phyloP scores from a whole-genome alignment of 345 rosid species.

The Eucalyptus erythrocorys region DNA sequence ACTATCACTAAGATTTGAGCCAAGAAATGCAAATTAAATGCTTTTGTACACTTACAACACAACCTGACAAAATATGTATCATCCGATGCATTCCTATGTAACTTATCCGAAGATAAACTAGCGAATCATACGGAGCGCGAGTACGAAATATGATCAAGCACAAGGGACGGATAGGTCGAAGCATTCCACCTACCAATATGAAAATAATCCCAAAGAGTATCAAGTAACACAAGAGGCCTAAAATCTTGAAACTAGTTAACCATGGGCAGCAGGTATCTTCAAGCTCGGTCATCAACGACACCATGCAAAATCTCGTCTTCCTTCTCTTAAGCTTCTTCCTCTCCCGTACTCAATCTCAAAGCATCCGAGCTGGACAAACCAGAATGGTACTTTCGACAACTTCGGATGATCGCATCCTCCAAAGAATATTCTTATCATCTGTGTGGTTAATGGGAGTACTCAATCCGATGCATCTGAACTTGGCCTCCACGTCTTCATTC shows the following conservation, averaged over 20 bases:
- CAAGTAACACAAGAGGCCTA: not conserved
- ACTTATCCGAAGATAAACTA: not conserved
- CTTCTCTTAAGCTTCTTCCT: conserved; percentile 87
- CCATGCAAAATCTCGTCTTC: conserved; percentile 52
- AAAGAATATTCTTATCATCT: conserved; percentile 46
- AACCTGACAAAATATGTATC: not conserved
- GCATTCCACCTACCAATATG: conserved; percentile 17
- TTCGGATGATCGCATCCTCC: conserved; percentile 55
- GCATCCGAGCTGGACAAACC: conserved; percentile 90
- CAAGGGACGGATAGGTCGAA: conserved; percentile 7
- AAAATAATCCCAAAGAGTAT: not conserved
- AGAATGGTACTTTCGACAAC: conserved; percentile 47
- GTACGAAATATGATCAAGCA: not conserved
- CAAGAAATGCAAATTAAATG: not conserved
- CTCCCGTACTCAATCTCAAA: conserved; percentile 90
- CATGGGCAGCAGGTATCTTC: conserved; percentile 7
- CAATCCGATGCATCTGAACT: conserved; percentile 27
- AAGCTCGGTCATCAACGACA: conserved; percentile 11
- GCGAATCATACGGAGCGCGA: not conserved
- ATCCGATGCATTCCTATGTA: not conserved
- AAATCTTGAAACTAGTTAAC: not conserved
- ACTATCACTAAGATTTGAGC: not conserved
- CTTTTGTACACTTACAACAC: not conserved
- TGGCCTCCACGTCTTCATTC: conserved; percentile 31
- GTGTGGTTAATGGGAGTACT: conserved; percentile 17